Evolutionary conservation across 139 green algal species (phyloP), one percentile per base, ranked within the genome.

Genomic region (Tetratostichococcus sp.): DNA sequence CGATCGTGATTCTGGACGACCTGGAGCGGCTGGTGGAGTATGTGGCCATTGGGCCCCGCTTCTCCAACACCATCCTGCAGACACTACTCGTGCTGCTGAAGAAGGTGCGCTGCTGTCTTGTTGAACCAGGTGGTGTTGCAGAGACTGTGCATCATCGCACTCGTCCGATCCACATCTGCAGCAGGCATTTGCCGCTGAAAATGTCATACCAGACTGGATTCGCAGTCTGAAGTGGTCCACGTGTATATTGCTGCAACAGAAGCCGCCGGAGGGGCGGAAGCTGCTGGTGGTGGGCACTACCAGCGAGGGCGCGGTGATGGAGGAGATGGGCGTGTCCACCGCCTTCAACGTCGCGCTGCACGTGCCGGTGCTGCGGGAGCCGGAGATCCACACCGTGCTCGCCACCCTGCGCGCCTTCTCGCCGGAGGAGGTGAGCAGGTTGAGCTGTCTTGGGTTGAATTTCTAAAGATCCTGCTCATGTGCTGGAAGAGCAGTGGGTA

Each of bases 21-120:
- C 94, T 99, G 35, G 96, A 99, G 86, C 85, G 95, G 21, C 86
- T 99, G 79, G 81, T 99, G 23, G 96, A 99, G 84, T 99, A 98
- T 76, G 95, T 98, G 22, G 74, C 90, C 57, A 98, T 98, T 34
- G 96, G 96, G 0, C 96, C 96, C 6, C 89, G 95, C 65, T 99
- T 98, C 86, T 97, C 89, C 69, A 99, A 99, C 80, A 68, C 78
- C 19, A 80, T 99, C 25, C 87, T 99, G 75, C 94, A 95, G 80
- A 92, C 91, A 50, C 82, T 98, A 42, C 84, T 98, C 35, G 92
- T 97, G 75, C 86, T 98, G 42, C 71, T 97, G 30, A 98, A 98
- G 82, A 89, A 89, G 70, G 75, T 78, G 73, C 94, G 95, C 26
- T n/a, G n/a, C n/a, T n/a, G n/a, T n/a, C n/a, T n/a, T n/a, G n/a